Conservation (phyloP, 2,329 filamentous ascomycete species). For the Trichoderma asperellum region DNA sequence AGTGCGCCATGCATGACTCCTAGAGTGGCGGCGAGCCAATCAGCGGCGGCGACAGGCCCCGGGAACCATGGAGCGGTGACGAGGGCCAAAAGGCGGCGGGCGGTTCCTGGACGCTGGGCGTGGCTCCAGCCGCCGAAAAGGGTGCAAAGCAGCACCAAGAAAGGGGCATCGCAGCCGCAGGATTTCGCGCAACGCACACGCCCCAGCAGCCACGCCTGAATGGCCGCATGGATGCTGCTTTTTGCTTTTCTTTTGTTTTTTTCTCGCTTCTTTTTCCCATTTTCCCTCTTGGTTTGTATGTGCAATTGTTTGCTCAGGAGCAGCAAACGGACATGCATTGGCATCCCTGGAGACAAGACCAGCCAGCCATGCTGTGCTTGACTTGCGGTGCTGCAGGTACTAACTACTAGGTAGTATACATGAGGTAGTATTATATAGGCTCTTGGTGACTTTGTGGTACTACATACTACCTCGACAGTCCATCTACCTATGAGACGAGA, state of each 20-base stretch:
- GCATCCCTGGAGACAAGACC: neutral
- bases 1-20: conserved; percentile 32
- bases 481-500: neutral
- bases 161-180: conserved; percentile 18
- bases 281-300: neutral
- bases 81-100: conserved; percentile 28
- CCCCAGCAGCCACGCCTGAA: conserved; percentile 11
- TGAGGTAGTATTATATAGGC: neutral
- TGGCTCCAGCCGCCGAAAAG: conserved; percentile 11
- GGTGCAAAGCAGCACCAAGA: conserved; percentile 1
- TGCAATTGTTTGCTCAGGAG: neutral
- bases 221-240: neutral
- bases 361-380: neutral
- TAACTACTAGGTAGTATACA: neutral
- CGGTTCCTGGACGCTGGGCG: conserved; percentile 31
- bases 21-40: conserved; percentile 33
- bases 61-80: conserved; percentile 33
- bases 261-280: neutral
- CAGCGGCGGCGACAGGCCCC: conserved; percentile 29
- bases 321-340: neutral
- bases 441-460: too few relatives aligned
- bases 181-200: conserved; percentile 10
- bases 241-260: neutral
- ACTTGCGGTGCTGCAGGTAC: neutral
- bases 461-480: too few relatives aligned